A percentile compares a stretch with the other conserved stretches of the same genome.
phyloP scores from a whole-genome alignment of 1,284 basidiomycete genomes.

The Gymnopus androsaceus region DNA sequence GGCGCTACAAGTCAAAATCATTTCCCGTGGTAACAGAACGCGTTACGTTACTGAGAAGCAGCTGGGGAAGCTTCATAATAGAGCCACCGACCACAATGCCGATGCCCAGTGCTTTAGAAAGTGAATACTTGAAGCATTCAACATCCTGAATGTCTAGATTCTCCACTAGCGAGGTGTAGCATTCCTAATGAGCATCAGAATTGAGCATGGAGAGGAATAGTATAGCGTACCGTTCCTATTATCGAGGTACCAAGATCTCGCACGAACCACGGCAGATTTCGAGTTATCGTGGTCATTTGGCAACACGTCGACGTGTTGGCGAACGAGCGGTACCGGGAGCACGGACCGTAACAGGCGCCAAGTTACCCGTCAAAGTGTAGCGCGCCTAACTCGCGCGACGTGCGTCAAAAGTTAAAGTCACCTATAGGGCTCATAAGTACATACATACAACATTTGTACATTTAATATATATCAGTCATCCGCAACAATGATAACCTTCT shows the following conservation, averaged over 20 bases:
- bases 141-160: constrained; percentile 84
- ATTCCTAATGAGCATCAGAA: constrained; percentile 58
- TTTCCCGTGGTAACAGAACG: background rate
- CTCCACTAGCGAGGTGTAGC: constrained; percentile 89
- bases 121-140: constrained; percentile 85
- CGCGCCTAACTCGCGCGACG: too few species aligned
- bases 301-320: too few species aligned
- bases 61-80: constrained; percentile 95
- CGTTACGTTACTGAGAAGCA: constrained; percentile 69
- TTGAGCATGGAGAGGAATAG: background rate
- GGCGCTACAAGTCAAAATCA: constrained; percentile 10
- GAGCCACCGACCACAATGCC: constrained; percentile 92
- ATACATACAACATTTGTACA: too few species aligned
- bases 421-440: too few species aligned
- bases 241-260: constrained; percentile 80
- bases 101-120: constrained; percentile 91
- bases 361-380: too few species aligned
- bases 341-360: too few species aligned
- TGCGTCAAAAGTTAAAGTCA: too few species aligned
- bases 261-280: constrained; percentile 80
- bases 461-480: too few species aligned
- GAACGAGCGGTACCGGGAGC: too few species aligned
- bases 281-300: constrained; percentile 63
- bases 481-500: constrained; percentile 20
- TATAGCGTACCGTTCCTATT: constrained; percentile 73